Base-by-base conservation (phyloP, 2,329 filamentous ascomycete genomes). In the Botrytis medusae region DNA sequence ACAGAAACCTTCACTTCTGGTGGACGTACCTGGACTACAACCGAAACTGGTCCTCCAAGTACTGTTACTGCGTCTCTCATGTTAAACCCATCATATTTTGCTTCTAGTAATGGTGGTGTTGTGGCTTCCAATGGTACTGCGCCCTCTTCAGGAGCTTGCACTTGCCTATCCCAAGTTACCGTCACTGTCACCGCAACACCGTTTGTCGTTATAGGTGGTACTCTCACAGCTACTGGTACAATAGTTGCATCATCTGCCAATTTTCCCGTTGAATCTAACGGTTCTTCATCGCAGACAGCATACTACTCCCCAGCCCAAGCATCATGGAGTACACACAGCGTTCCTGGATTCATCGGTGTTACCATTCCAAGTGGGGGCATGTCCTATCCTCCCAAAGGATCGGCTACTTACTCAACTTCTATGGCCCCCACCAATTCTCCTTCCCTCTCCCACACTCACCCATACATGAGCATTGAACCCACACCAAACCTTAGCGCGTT, bases 1-100 rank as follows among this genome's bases (percentile, higher is more conserved):
- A 72, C 29, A 18, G 70, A 67, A n/a, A 72, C 37, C 5, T 54
- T 72, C 29, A 72, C 70, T 37, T 67, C 70, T 32, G 61, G 70
- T 32, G 46, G 61, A 42, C 65, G 70, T 32, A 72, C 46, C 6
- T 72, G 61, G 60, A 67, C 61, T 20, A 72, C 61, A n/a, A 72
- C 70, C 9, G 70, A 72, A 29, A 72, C 48, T 20, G 70, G 44
- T 14, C 60, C 70, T 42, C 34, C 44, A 32, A 42, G 60, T 34
- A 72, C 70, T n/a, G 22, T 54, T 22, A 72, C 70, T 42, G 60
- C 46, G n/a, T 72, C 70, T 44, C 9, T 72, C 8, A 64, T 65
- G 16, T 42, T 72, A 29, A 72, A 72, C 12, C 70, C 61, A n/a
- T 22, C 60, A 42, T 67, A 42, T 29, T 16, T 22, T 7, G 48